Evolutionary conservation across 352 stramenopile genomes (phyloP), one percentile per base, ranked within the genome.

Genomic region (Hyphochytrium catenoides): DNA sequence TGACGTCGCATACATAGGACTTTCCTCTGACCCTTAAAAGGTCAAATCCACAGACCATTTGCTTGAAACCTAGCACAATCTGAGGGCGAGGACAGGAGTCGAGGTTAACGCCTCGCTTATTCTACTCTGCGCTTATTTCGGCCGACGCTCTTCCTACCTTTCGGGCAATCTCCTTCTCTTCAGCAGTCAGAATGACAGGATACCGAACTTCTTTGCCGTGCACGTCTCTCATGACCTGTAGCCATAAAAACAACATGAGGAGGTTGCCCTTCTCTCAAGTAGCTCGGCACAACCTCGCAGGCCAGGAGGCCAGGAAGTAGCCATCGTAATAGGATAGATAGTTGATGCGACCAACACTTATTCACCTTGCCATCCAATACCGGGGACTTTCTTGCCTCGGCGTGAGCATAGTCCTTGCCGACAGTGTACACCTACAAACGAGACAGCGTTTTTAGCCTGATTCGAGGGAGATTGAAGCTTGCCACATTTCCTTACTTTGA

Each of bases 21-120:
- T 47, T 85, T 43, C 59, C 77, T 19, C 61, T 71, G 61, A 81
- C 67, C 22, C 91, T 68, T 21, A 99, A 60, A 31, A 99, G 57
- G 56, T 99, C 93, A 50, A 99, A 98, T 9, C 93, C 93, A 56
- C 91, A 99, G 9, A 99, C 88, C 12, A 86, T 94, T 52, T 98
- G 91, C 41, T 94, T 83, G 57, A 98, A 98, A 0, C 85, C 81
- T 7, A 94, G 51, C 18, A 79, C 62, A 28, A 94, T 82, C 24
- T 69, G 28, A 9, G n/a, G n/a, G n/a, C n/a, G n/a, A n/a, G n/a
- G n/a, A n/a, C n/a, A n/a, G n/a, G n/a, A n/a, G n/a, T n/a, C n/a
- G n/a, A n/a, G n/a, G n/a, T n/a, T n/a, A n/a, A n/a, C n/a, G n/a
- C n/a, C 17, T 23, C 12, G 26, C 36, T 27, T 28, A n/a, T 14